phyloP scores from a whole-genome alignment of 2,329 filamentous ascomycete genomes.

The Lecanicillium sp. region DNA sequence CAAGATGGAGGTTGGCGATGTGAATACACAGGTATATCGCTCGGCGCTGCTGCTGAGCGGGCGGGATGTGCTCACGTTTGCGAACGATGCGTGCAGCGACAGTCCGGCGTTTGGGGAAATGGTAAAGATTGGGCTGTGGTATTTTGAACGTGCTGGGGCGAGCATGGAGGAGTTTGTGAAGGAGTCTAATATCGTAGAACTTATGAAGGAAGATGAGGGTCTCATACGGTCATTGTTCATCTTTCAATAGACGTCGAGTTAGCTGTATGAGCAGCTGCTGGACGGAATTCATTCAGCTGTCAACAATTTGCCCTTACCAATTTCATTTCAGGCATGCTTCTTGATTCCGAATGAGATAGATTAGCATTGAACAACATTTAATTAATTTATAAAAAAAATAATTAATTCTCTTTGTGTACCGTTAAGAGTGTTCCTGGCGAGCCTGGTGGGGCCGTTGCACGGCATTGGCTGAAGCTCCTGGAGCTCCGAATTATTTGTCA shows the following conservation, averaged over 20 bases:
- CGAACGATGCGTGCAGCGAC: constrained; percentile 8
- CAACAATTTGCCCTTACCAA: too few relatives aligned
- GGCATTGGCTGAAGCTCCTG: not conserved
- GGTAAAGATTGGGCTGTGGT: constrained; percentile 1
- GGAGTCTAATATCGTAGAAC: not conserved
- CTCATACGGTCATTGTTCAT: constrained; percentile 10
- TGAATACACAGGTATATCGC: constrained; percentile 5
- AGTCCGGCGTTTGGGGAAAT: constrained; percentile 1
- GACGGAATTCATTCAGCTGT: too few relatives aligned
- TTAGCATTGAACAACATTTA: too few relatives aligned
- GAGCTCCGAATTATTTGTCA: not conserved
- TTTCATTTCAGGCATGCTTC: too few relatives aligned
- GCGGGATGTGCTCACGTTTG: constrained; percentile 6
- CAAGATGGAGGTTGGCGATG: constrained; percentile 3
- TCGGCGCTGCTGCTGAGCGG: constrained; percentile 9
- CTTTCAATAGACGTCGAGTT: not conserved
- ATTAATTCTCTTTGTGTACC: too few relatives aligned
- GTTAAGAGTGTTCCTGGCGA: not conserved
- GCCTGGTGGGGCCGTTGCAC: not conserved
- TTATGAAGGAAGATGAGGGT: constrained; percentile 9
- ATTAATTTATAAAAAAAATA: too few relatives aligned
- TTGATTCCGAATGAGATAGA: too few relatives aligned
- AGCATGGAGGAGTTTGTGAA: constrained; percentile 7
- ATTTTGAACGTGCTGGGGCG: constrained; percentile 8
- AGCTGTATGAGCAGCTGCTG: too few relatives aligned